Percentiles rank a stretch among this genome's conserved stretches.
Conservation (phyloP, 148 eudicot genomes). For the Polygonum aviculare region DNA sequence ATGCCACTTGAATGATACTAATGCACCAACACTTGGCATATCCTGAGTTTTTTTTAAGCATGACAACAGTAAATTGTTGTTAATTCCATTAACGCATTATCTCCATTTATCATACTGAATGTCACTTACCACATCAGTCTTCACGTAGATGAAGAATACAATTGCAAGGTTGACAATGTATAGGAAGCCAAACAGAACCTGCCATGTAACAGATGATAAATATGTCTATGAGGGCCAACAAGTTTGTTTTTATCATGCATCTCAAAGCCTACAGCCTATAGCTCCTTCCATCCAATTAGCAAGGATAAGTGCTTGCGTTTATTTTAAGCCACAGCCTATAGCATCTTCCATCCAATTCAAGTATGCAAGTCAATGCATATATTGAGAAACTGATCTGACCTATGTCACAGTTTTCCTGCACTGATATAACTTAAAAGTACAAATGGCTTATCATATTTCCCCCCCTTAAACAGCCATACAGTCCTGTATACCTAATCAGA, state of each 20-base stretch:
- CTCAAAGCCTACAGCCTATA: neutral
- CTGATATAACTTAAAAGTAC: neutral
- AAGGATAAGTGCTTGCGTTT: neutral
- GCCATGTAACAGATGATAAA: constrained; percentile 14
- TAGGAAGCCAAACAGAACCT: constrained; percentile 74
- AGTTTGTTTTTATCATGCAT: neutral
- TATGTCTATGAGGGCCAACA: neutral
- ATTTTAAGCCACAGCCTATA: neutral
- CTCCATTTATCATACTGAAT: neutral
- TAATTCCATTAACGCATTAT: neutral
- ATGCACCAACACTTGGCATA: neutral
- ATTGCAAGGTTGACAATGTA: constrained; percentile 82
- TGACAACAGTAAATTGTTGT: neutral
- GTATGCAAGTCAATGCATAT: neutral
- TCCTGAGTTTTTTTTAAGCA: neutral
- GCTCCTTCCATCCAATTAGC: neutral
- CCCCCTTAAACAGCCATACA: neutral
- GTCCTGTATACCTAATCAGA: neutral
- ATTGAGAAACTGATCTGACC: neutral
- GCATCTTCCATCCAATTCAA: neutral
- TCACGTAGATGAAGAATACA: constrained; percentile 65
- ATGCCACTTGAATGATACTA: neutral
- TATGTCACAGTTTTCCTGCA: neutral
- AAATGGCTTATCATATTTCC: neutral
- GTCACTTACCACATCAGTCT: constrained; percentile 72